Base-by-base conservation (phyloP, 495 filamentous ascomycete genomes). In the Baudoinia panamericana region DNA sequence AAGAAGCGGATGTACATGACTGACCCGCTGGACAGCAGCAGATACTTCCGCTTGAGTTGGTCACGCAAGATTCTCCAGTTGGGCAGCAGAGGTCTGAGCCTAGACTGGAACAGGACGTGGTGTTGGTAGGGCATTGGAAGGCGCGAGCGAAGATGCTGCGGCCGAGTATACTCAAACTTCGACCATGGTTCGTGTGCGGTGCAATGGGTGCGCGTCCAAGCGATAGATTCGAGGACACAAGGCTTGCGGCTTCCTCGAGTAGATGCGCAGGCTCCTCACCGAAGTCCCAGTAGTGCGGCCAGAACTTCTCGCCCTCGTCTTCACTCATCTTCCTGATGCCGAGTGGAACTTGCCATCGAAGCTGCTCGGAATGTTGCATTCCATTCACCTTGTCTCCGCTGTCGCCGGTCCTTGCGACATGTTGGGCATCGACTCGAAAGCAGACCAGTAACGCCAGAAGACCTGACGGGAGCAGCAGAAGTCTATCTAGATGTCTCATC, bases 301-400 rank as follows among this genome's bases (percentile, higher is more conserved):
- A 78, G 62, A 95, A 88, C 64, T 88, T 96, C 57, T 92, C 83
- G 25, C 80, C 78, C 43, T 82, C 74, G 55, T 93, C 82, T 4
- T 56, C 62, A 34, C 71, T 76, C 84, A 93, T 93, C 54, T 93
- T 96, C 39, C 64, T 61, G 16, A 84, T 61, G 11, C 57, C 70
- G 10, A 63, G 50, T 1, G 66, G 64, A 10, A 21, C 52, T 36
- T 60, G 59, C 29, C 39, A 44, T 10, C 37, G 35, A 24, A 64
- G 22, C 35, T 53, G 50, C 31, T 63, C 56, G 43, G 68, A 55
- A 48, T 68, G 62, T 46, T 69, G 58, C 50, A 53, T 33, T n/a
- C n/a, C n/a, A n/a, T n/a, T n/a, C n/a, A n/a, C n/a, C n/a, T n/a
- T n/a, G n/a, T n/a, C n/a, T n/a, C n/a, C n/a, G n/a, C n/a, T n/a